Percentiles rank a stretch among this genome's conserved stretches.
These are phyloP conservation scores for Leccinum subtestaceum DNA, from an alignment of 768 basidiomycete species.

Conservation along the genomic window DNA sequence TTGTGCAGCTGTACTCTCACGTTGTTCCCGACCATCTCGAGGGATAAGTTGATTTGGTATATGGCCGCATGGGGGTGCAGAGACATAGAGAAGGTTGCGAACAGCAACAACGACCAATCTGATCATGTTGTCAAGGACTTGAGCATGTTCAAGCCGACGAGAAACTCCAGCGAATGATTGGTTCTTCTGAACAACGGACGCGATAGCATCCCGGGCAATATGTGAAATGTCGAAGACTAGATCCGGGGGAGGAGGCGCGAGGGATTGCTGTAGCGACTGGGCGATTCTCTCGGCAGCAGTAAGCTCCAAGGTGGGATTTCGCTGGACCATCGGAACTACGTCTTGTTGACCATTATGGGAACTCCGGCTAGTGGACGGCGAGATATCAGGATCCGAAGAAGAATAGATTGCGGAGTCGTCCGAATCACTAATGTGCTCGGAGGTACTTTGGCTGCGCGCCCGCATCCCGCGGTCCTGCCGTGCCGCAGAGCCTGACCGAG, in stretches of 20 bases:
- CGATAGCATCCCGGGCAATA: constrained; percentile 56
- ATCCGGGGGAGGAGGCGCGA: constrained; percentile 58
- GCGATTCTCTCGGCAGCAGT: constrained; percentile 70
- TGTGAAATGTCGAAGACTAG: constrained; percentile 60
- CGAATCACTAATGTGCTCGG: constrained; percentile 62
- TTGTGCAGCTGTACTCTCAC: constrained; percentile 44
- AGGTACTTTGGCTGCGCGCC: constrained; percentile 30
- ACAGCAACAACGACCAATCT: constrained; percentile 65
- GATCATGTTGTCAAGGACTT: constrained; percentile 61
- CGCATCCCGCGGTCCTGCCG: constrained; percentile 27
- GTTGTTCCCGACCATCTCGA: constrained; percentile 45
- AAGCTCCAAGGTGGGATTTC: constrained; percentile 39
- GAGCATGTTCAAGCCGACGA: constrained; percentile 53
- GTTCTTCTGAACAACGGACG: constrained; percentile 55
- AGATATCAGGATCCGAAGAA: constrained; percentile 33
- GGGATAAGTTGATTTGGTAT: constrained; percentile 56
- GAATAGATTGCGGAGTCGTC: constrained; percentile 66
- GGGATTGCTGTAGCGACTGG: constrained; percentile 56
- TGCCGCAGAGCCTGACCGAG: constrained; percentile 36
- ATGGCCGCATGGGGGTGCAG: constrained; percentile 57
- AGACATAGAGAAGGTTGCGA: constrained; percentile 71
- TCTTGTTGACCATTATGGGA: constrained; percentile 30
- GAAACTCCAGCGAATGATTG: constrained; percentile 45
- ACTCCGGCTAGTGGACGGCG: constrained; percentile 30
- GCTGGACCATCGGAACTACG: constrained; percentile 13